Conservation (phyloP, 306 rosid genomes). For the Cicer pinnatifidum region DNA sequence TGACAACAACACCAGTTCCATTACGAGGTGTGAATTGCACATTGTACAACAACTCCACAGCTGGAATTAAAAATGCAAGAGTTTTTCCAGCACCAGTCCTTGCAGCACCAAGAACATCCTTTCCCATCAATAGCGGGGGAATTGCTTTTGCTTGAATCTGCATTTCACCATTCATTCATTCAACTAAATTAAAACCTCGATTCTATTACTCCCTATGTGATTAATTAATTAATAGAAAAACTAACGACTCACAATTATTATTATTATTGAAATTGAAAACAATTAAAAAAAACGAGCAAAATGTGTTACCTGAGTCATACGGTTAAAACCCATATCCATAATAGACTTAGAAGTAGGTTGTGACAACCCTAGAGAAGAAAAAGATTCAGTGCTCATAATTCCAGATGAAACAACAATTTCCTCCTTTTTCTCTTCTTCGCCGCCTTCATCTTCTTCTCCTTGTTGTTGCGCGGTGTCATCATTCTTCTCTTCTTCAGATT, state of each 20-base stretch:
- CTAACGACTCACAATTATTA: background rate
- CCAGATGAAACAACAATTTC: constrained; percentile 46
- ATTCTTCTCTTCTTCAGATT: constrained; percentile 26
- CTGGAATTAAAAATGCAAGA: constrained; percentile 90
- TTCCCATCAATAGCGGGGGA: constrained; percentile 70
- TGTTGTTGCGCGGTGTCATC: background rate
- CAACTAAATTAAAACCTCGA: background rate
- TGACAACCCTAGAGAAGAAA: constrained; percentile 65
- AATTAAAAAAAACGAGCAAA: background rate
- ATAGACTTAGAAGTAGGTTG: constrained; percentile 66
- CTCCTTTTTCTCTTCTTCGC: constrained; percentile 33
- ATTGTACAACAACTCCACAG: constrained; percentile 71
- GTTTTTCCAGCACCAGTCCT: constrained; percentile 98
- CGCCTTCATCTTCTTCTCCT: constrained; percentile 29
- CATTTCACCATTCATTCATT: constrained; percentile 39
- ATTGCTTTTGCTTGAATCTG: constrained; percentile 88
- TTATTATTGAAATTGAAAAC: background rate
- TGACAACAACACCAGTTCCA: constrained; percentile 81
- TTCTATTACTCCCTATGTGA: background rate
- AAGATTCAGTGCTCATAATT: constrained; percentile 66
- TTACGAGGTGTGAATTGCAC: constrained; percentile 66
- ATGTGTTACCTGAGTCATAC: constrained; percentile 69
- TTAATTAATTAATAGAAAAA: background rate
- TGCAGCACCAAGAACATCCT: constrained; percentile 94
- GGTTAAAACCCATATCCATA: constrained; percentile 60